These are phyloP conservation scores for Periconia macrospinosa DNA, from an alignment of 2,329 filamentous ascomycete species.

Conservation along the genomic window DNA sequence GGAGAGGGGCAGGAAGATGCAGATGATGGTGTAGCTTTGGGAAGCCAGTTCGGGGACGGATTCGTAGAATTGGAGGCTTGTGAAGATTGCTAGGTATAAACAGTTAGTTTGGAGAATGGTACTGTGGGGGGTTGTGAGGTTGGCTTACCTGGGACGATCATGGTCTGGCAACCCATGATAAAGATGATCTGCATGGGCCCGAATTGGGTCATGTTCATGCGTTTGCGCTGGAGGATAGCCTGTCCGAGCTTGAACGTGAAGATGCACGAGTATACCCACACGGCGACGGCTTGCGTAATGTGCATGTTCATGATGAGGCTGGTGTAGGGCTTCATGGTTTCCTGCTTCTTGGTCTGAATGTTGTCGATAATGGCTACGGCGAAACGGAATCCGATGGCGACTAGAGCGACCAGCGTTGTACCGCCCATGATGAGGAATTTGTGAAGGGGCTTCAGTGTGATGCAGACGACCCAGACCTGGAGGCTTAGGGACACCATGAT, in stretches of 20 bases:
- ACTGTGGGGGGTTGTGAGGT: not conserved
- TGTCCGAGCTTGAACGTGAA: conserved; percentile 64
- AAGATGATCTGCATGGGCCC: conserved; percentile 69
- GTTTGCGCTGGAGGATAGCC: conserved; percentile 58
- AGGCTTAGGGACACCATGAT: conserved; percentile 63
- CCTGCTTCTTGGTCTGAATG: conserved; percentile 39
- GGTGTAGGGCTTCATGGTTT: conserved; percentile 25
- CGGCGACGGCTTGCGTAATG: conserved; percentile 57
- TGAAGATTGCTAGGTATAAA: conserved; percentile 57
- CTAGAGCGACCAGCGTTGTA: conserved; percentile 53
- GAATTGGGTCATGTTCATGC: conserved; percentile 62
- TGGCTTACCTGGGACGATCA: conserved; percentile 62
- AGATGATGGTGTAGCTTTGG: conserved; percentile 60
- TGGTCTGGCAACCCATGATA: conserved; percentile 68
- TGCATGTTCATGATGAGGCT: conserved; percentile 43
- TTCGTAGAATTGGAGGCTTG: conserved; percentile 58
- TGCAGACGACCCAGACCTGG: conserved; percentile 65
- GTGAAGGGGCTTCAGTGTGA: conserved; percentile 49
- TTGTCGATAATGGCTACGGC: conserved; percentile 55
- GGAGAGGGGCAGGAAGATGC: conserved; percentile 66
- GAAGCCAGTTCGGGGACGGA: conserved; percentile 57
- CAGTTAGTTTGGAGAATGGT: conserved; percentile 19
- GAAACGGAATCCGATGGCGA: conserved; percentile 58
- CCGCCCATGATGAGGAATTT: conserved; percentile 50
- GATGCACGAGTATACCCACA: conserved; percentile 64